Evolutionary conservation across 2,329 filamentous ascomycete genomes (phyloP), one percentile per base, ranked within the genome.

Genomic region (Tolypocladium nubicola): DNA sequence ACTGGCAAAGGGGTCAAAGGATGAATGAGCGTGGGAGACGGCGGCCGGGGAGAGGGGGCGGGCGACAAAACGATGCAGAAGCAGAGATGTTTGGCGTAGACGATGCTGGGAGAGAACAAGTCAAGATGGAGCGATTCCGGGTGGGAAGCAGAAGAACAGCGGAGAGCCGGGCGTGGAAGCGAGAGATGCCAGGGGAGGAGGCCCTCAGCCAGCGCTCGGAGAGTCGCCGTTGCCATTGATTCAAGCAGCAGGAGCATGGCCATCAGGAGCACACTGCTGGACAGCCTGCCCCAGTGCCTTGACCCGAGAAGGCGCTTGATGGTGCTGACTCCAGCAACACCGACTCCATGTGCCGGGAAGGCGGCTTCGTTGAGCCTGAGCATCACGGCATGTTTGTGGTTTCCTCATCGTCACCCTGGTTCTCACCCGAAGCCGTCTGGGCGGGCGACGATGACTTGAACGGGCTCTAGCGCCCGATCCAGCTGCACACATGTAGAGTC

Each of bases 1-100:
- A 19, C 11, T 16, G 23, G 14, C 11, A 23, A 47, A 7, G 19
- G 23, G 49, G 8, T 26, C 9, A 26, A 30, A 21, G 37, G 16
- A 30, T 14, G 35, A 40, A 40, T 47, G 41, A 57, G 41, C 40
- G 23, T 38, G 35, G 21, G 16, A 35, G 33, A 37, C 19, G 50
- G 8, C 13, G 33, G 14, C 21, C 40, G 33, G 6, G 26, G 14
- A 26, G 26, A 37, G 39, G 10, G 10, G 16, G 37, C 52, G 21
- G 3, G 37, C 21, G 19, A 40, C 38, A 21, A 58, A 58, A 52
- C 10, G 39, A 58, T 58, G 56, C 56, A 55, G 45, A 26, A 39
- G 47, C 47, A 35, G 53, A 45, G 53, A 55, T 58, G 47, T 55
- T 54, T 45, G 45, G 47, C 45, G 7, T 55, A 52, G 38, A 55